Base-by-base conservation (phyloP, 768 basidiomycete genomes). In the Agrocybe praecox region DNA sequence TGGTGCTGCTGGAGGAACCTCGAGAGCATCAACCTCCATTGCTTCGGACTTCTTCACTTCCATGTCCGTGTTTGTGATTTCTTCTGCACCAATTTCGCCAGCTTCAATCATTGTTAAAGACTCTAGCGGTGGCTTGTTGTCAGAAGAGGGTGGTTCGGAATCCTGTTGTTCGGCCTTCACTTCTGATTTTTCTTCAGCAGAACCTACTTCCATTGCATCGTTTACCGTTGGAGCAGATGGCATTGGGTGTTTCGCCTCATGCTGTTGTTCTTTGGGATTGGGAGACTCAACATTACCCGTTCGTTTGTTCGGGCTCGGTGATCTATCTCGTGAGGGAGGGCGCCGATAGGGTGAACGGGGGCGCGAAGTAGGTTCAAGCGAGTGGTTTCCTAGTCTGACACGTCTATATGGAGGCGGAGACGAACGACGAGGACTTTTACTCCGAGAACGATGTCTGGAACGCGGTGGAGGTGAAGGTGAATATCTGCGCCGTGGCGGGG, bases 331-430 rank as follows among this genome's bases (percentile, higher is more conserved):
- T 9, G 62, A 64, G 23, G 43, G 33, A 49, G 46, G 55, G 46
- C 66, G 50, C 61, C 64, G 60, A 34, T 50, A 45, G 5, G 70
- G 65, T 15, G 65, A 64, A 11, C 55, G 58, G 33, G 63, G 61
- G 15, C 63, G 64, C 48, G 72, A 57, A 48, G 67, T 68, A 21
- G 54, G 53, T 33, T 55, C 55, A 26, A 68, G 65, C 29, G 72
- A 67, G 56, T 71, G 69, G 42, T 71, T 70, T 15, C 69, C 72
- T 17, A 70, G 52, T 52, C 65, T 66, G 46, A 70, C 55, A 11
- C 61, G 53, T 56, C 60, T 65, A 8, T 56, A 56, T 9, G 59
- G 59, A 26, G 67, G 59, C 26, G 62, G 59, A 33, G 62, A 53
- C 21, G 69, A 65, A 26, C 55, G 67, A 49, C 49, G 55, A 44